These are phyloP conservation scores for Kluyveromyces sp. DNA, from an alignment of 1,139 yeast species.

Conservation along the genomic window DNA sequence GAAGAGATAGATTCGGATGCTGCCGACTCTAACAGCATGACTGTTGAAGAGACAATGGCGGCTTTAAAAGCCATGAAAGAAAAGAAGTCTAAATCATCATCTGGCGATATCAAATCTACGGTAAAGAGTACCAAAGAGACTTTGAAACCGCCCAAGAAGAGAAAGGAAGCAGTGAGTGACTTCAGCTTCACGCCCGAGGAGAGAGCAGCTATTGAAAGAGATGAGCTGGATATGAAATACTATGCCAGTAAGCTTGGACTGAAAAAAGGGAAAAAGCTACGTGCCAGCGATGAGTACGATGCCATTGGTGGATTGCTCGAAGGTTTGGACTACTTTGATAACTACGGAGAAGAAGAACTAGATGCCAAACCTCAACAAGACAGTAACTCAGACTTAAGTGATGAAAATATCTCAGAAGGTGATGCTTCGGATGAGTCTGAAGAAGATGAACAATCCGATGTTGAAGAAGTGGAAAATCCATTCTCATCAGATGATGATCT, in stretches of 20 bases:
- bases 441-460: conserved; percentile 22
- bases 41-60: conserved; percentile 38
- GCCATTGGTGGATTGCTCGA: conserved; percentile 67
- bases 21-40: conserved; percentile 12
- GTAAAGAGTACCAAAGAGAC: neutral
- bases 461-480: conserved; percentile 26
- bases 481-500: conserved; percentile 43
- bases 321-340: conserved; percentile 63
- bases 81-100: conserved; percentile 8
- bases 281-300: conserved; percentile 51
- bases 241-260: conserved; percentile 79
- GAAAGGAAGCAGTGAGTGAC: conserved; percentile 13
- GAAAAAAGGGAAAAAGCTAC: conserved; percentile 47
- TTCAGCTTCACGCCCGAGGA: conserved; percentile 36
- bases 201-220: conserved; percentile 44
- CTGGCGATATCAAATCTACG: conserved; percentile 5
- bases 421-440: conserved; percentile 13
- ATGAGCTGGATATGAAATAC: conserved; percentile 73
- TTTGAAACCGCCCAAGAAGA: conserved; percentile 7
- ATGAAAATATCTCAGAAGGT: conserved; percentile 13
- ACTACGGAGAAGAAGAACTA: conserved; percentile 31
- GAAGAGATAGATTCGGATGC: conserved; percentile 34
- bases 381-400: conserved; percentile 12
- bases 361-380: conserved; percentile 22
- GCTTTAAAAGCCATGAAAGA: conserved; percentile 40